A percentile compares a stretch with the other conserved stretches of the same genome.
Conservation (phyloP, 352 stramenopile genomes). For the Pythium periplocum region DNA sequence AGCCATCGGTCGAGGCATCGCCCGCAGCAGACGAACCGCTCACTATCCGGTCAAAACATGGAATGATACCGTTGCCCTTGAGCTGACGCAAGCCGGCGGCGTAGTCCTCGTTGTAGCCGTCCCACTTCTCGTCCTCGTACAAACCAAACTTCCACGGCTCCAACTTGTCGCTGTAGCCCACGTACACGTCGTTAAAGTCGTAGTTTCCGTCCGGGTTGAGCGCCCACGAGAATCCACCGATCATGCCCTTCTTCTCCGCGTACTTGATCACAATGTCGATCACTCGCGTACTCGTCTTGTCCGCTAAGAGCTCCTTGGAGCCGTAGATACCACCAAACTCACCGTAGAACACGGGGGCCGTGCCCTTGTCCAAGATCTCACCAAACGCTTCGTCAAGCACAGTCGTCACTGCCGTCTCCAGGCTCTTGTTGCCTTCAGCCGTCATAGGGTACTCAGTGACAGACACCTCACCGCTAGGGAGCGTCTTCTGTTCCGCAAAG, state of each 20-base stretch:
- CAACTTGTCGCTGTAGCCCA: conserved; percentile 11
- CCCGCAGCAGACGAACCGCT: conserved; percentile 23
- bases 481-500: conserved; percentile 51
- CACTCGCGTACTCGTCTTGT: conserved; percentile 62
- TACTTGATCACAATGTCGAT: conserved; percentile 76
- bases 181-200: conserved; percentile 71
- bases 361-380: conserved; percentile 34
- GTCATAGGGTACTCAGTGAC: conserved; percentile 67
- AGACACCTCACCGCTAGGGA: conserved; percentile 22
- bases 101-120: conserved; percentile 70
- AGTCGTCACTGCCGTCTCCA: conserved; percentile 46
- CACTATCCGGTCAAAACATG: conserved; percentile 45
- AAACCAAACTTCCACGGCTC: conserved; percentile 67
- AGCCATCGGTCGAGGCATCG: conserved; percentile 24
- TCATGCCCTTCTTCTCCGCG: conserved; percentile 57
- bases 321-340: conserved; percentile 85
- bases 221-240: conserved; percentile 72
- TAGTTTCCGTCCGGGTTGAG: conserved; percentile 76
- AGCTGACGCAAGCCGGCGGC: conserved; percentile 48
- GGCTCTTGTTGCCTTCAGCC: conserved; percentile 41
- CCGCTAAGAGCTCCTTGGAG: conserved; percentile 32
- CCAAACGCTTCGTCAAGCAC: conserved; percentile 71
- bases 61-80: conserved; percentile 69
- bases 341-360: conserved; percentile 65
- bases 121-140: conserved; percentile 63